Conservation (phyloP, 1,139 yeast species). For the Kodamaea derodonti region DNA sequence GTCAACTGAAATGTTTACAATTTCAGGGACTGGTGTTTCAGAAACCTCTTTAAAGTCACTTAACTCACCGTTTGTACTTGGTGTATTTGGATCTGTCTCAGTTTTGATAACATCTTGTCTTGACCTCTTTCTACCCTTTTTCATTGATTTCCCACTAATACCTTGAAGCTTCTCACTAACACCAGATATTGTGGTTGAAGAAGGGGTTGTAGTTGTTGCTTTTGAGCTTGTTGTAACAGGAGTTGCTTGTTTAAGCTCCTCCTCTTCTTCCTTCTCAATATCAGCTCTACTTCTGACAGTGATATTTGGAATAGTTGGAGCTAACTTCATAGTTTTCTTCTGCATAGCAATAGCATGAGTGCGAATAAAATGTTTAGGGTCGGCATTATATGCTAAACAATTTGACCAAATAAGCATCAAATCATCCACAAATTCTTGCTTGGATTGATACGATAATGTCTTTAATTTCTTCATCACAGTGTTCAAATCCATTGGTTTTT, state of each 20-base stretch:
- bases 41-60: conserved; percentile 12
- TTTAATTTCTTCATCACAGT: conserved; percentile 90
- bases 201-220: conserved; percentile 4
- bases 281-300: conserved; percentile 77
- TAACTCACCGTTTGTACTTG: conserved; percentile 9
- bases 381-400: conserved; percentile 89
- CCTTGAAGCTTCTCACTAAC: not conserved
- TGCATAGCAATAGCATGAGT: conserved; percentile 97
- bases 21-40: conserved; percentile 14
- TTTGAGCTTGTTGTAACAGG: conserved; percentile 14
- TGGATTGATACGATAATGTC: conserved; percentile 73
- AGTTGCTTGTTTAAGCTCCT: conserved; percentile 27
- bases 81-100: conserved; percentile 15
- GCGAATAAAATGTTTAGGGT: conserved; percentile 87
- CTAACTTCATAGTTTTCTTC: conserved; percentile 70
- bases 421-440: conserved; percentile 88
- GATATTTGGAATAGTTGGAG: conserved; percentile 87
- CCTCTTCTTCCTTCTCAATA: conserved; percentile 75
- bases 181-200: not conserved
- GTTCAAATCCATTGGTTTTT: conserved; percentile 93
- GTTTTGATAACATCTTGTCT: conserved; percentile 34
- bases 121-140: conserved; percentile 42
- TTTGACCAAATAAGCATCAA: conserved; percentile 93
- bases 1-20: conserved; percentile 21
- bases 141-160: conserved; percentile 30